These are phyloP conservation scores for Onygena corvina DNA, from an alignment of 2,329 filamentous ascomycete species.

Conservation along the genomic window DNA sequence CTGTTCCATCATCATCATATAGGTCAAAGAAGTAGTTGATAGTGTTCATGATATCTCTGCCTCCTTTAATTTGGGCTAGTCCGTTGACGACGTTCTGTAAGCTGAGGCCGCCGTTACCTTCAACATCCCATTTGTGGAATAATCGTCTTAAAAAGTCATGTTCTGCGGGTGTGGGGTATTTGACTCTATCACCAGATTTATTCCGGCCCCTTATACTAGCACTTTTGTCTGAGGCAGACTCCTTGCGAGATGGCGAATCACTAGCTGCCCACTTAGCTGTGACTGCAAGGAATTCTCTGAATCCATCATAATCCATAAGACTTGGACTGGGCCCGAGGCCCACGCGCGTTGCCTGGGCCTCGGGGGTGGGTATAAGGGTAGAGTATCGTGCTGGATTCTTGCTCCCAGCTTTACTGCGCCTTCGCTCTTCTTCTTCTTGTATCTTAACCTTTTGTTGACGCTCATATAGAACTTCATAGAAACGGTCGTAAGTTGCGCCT, in stretches of 20 bases:
- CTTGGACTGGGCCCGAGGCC: slow-evolving; percentile 80
- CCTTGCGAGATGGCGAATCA: slow-evolving; percentile 56
- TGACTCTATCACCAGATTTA: slow-evolving; percentile 44
- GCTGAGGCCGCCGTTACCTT: slow-evolving; percentile 63
- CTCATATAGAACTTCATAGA: slow-evolving; percentile 85
- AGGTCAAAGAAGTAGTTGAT: slow-evolving; percentile 98
- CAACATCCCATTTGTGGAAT: slow-evolving; percentile 78
- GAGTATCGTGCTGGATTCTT: slow-evolving; percentile 29
- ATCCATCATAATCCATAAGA: slow-evolving; percentile 94
- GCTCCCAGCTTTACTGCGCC: slow-evolving; percentile 48
- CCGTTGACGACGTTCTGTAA: slow-evolving; percentile 88
- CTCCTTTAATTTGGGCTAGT: slow-evolving; percentile 81
- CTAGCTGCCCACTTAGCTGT: slow-evolving; percentile 89
- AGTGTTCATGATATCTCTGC: slow-evolving; percentile 90
- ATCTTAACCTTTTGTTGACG: slow-evolving; percentile 70
- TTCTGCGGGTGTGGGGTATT: slow-evolving; percentile 58
- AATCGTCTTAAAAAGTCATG: slow-evolving; percentile 88
- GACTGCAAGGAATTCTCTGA: slow-evolving; percentile 81
- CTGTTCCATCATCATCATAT: slow-evolving; percentile 85
- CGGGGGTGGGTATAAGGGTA: slow-evolving; percentile 37
- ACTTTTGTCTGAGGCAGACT: slow-evolving; percentile 40
- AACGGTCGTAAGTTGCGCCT: slow-evolving; percentile 81
- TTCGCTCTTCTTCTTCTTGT: slow-evolving; percentile 60
- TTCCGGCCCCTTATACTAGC: slow-evolving; percentile 44
- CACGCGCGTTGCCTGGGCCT: slow-evolving; percentile 71